Evolutionary conservation across 257 asterid genomes (phyloP).

Genomic region (Przewalskia tangutica): DNA sequence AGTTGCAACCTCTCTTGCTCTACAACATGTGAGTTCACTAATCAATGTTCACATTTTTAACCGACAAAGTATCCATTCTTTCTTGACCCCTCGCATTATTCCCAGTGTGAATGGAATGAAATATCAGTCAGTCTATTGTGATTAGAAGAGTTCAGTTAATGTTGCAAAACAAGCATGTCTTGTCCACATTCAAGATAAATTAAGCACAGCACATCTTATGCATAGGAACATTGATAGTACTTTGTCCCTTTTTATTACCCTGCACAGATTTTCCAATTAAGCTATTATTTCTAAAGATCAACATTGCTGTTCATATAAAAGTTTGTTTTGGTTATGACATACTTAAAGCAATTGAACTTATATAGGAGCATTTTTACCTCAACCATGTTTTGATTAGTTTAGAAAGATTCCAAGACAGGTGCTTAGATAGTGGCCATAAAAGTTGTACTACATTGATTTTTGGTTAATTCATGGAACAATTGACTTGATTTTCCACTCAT

Average conservation of each 20-base stretch:
- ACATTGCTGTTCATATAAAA: not conserved
- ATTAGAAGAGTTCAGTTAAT: not conserved
- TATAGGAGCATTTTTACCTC: not conserved
- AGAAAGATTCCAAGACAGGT: not conserved
- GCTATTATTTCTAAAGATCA: not conserved
- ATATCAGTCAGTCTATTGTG: not conserved
- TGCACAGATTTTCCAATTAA: not conserved
- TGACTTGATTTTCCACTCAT: not conserved
- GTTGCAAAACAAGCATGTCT: not conserved
- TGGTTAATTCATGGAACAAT: not conserved
- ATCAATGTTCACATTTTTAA: not conserved
- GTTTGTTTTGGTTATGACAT: not conserved
- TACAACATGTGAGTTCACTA: constrained; percentile 53
- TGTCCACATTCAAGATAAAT: not conserved
- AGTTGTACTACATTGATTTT: not conserved
- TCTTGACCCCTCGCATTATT: not conserved
- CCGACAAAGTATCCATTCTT: not conserved
- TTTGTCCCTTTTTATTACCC: not conserved
- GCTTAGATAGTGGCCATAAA: not conserved
- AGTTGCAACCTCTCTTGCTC: constrained; percentile 79
- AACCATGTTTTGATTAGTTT: not conserved
- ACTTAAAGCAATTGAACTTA: not conserved
- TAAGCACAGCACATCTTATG: not conserved
- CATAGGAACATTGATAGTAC: not conserved
- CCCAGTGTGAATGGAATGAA: not conserved